Conservation (phyloP, 805 yeast species). For the Monosporozyma unispora region DNA sequence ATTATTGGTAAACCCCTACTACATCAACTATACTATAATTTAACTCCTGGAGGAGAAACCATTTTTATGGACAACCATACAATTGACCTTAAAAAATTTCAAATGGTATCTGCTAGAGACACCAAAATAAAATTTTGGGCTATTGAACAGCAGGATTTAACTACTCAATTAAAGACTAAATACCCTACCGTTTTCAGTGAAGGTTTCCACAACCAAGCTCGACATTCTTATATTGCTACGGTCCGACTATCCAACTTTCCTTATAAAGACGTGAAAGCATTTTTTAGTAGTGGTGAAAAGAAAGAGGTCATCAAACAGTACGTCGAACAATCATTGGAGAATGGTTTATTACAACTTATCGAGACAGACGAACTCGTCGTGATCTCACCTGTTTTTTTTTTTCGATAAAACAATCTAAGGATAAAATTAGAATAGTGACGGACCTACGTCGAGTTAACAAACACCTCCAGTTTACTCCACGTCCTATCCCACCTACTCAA, state of each 20-base stretch:
- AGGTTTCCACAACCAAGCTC: too few species aligned
- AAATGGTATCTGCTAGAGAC: too few species aligned
- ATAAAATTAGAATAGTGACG: slow-evolving; percentile 1
- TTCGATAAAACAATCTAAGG: slow-evolving; percentile 1
- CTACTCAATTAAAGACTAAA: too few species aligned
- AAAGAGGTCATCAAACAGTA: not conserved
- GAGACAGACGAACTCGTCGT: slow-evolving; percentile 3
- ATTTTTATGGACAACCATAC: too few species aligned
- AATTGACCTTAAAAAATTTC: too few species aligned
- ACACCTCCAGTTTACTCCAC: slow-evolving; percentile 3
- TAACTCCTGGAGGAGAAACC: too few species aligned
- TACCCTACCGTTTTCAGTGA: too few species aligned
- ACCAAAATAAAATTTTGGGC: too few species aligned
- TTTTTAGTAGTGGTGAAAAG: slow-evolving; percentile 2
- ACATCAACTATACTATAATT: too few species aligned
- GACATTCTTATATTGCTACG: not conserved
- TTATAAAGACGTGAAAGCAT: slow-evolving; percentile 1
- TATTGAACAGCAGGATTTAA: too few species aligned
- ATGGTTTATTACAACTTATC: slow-evolving; percentile 2
- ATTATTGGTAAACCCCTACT: too few species aligned
- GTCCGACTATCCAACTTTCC: not conserved
- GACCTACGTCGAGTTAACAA: slow-evolving; percentile 4
- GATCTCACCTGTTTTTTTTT: slow-evolving; percentile 3
- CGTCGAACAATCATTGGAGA: slow-evolving; percentile 1
- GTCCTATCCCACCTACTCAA: slow-evolving; percentile 4